Percentiles rank a stretch among this genome's conserved stretches.
These are phyloP conservation scores for Starmerella vaccinii DNA, from an alignment of 805 yeast genomes.

Conservation along the genomic window DNA sequence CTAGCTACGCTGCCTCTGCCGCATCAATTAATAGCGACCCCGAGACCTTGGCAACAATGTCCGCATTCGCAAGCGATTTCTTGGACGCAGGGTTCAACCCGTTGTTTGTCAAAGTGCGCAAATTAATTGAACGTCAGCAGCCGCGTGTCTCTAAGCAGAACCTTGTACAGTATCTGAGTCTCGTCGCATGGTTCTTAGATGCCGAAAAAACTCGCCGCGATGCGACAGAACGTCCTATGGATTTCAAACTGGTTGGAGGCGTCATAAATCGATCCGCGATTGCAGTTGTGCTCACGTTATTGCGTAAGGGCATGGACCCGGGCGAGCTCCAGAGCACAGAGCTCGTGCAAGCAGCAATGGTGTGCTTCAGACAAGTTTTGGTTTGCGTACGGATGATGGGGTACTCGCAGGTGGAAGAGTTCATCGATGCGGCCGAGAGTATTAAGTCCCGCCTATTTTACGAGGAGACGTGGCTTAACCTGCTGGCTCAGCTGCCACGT, in stretches of 20 bases:
- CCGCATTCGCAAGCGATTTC: constrained; percentile 46
- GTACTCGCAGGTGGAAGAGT: constrained; percentile 36
- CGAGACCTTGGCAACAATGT: constrained; percentile 30
- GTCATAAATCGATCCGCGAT: constrained; percentile 55
- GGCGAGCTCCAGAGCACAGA: constrained; percentile 39
- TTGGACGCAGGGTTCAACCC: constrained; percentile 68
- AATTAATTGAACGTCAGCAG: constrained; percentile 36
- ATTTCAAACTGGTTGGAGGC: constrained; percentile 30
- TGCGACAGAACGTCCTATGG: constrained; percentile 24
- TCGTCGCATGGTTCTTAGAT: constrained; percentile 65
- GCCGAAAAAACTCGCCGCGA: constrained; percentile 42
- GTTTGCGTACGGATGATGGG: constrained; percentile 37
- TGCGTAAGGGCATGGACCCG: constrained; percentile 31
- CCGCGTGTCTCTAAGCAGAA: constrained; percentile 28
- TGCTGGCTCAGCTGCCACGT: constrained; percentile 50
- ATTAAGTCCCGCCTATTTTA: constrained; percentile 62
- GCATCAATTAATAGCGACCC: constrained; percentile 22
- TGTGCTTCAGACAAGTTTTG: constrained; percentile 55
- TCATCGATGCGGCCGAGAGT: constrained; percentile 45
- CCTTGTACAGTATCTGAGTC: constrained; percentile 42
- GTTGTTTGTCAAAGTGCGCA: constrained; percentile 45
- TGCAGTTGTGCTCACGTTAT: constrained; percentile 40
- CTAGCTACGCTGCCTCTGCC: constrained; percentile 7
- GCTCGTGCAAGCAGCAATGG: constrained; percentile 59
- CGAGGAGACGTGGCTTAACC: constrained; percentile 47